Evolutionary conservation across 345 rosid species (phyloP).

Genomic region (Moricandia arvensis): DNA sequence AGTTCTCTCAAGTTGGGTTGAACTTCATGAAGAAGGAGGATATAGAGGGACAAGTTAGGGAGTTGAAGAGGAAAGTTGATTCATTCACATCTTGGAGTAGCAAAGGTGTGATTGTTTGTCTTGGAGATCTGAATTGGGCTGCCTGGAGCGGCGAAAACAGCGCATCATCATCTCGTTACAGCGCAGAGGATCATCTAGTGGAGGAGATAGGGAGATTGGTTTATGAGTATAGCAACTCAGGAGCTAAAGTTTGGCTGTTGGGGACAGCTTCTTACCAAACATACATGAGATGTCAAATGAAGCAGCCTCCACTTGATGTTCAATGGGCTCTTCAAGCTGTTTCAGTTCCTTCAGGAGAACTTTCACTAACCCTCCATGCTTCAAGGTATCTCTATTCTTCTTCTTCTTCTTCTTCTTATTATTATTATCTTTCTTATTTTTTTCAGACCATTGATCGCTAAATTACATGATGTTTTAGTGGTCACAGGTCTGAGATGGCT

Average conservation of each 20-base stretch:
- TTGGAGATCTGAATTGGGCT: slow-evolving; percentile 82
- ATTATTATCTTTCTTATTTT: neutral
- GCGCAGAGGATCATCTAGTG: slow-evolving; percentile 62
- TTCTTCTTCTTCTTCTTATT: neutral
- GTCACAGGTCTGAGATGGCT: slow-evolving; percentile 36
- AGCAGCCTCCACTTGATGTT: slow-evolving; percentile 73
- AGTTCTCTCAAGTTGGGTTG: slow-evolving; percentile 60
- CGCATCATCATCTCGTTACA: slow-evolving; percentile 33
- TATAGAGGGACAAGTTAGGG: slow-evolving; percentile 53
- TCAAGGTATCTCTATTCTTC: slow-evolving; percentile 47
- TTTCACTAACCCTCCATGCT: slow-evolving; percentile 71
- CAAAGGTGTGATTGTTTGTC: slow-evolving; percentile 66
- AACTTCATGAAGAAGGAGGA: slow-evolving; percentile 69
- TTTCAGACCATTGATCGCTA: neutral
- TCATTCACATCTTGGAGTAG: slow-evolving; percentile 42
- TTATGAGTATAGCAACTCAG: slow-evolving; percentile 40
- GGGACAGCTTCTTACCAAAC: slow-evolving; percentile 78
- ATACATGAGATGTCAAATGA: slow-evolving; percentile 80
- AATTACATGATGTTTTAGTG: slow-evolving; percentile 16
- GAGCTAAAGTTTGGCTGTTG: slow-evolving; percentile 62
- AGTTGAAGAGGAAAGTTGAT: slow-evolving; percentile 61
- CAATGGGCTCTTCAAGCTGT: slow-evolving; percentile 87
- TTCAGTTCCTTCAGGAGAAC: slow-evolving; percentile 78
- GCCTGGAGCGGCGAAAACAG: slow-evolving; percentile 35
- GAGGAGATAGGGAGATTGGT: slow-evolving; percentile 62